phyloP scores from a whole-genome alignment of 768 basidiomycete genomes.

The Calocera cornea region DNA sequence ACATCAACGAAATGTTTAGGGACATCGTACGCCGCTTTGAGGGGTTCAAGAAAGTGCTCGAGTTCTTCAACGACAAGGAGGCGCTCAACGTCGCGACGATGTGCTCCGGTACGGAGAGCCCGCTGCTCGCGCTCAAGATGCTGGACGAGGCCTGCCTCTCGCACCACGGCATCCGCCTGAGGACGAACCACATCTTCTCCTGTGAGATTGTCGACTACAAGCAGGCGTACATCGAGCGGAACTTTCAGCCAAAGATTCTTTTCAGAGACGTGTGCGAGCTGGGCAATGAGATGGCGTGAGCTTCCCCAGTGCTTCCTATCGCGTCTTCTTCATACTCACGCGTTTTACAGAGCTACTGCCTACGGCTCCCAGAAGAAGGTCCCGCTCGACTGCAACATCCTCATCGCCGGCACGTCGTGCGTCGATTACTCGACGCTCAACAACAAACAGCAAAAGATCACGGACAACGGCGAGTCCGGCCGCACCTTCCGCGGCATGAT shows the following conservation, averaged over 20 bases:
- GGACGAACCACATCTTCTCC: slow-evolving; percentile 85
- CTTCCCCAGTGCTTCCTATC: background rate
- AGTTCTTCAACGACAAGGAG: slow-evolving; percentile 32
- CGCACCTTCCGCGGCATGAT: slow-evolving; percentile 92
- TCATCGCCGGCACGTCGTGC: slow-evolving; percentile 90
- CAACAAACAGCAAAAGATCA: slow-evolving; percentile 78
- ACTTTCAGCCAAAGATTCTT: slow-evolving; percentile 81
- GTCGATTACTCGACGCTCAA: slow-evolving; percentile 97
- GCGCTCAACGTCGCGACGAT: slow-evolving; percentile 67
- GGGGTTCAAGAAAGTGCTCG: slow-evolving; percentile 49
- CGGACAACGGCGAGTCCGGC: slow-evolving; percentile 83
- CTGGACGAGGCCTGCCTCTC: slow-evolving; percentile 64
- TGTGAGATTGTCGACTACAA: slow-evolving; percentile 97
- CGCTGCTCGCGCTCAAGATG: slow-evolving; percentile 75
- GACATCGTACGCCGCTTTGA: slow-evolving; percentile 57
- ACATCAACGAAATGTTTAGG: slow-evolving; percentile 57
- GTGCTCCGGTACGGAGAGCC: slow-evolving; percentile 95
- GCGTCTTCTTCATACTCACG: background rate
- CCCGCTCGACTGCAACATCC: slow-evolving; percentile 78
- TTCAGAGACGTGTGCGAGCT: slow-evolving; percentile 93
- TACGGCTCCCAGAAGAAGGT: slow-evolving; percentile 78
- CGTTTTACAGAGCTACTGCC: slow-evolving; percentile 57
- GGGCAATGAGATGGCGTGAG: slow-evolving; percentile 62
- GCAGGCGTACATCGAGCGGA: slow-evolving; percentile 93
- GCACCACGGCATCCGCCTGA: slow-evolving; percentile 48